A percentile compares a stretch with the other conserved stretches of the same genome.
Conservation (phyloP, 306 rosid species). For the Begonia loranthoides region DNA sequence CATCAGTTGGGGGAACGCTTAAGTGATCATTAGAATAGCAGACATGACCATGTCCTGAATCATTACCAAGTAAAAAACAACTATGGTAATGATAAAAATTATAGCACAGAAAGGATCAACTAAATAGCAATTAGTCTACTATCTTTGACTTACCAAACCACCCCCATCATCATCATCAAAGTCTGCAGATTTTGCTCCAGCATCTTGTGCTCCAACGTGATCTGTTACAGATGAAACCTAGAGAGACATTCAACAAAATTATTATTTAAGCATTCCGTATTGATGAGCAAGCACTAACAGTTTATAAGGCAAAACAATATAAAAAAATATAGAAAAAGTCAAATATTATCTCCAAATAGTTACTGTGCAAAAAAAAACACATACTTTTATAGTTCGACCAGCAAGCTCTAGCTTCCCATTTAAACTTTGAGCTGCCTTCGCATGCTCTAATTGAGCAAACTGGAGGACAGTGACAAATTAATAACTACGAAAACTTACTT, state of each 20-base stretch:
- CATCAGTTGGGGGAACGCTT: no score
- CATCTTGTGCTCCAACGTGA: conserved; percentile 78
- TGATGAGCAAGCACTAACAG: no score
- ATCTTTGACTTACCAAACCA: conserved; percentile 66
- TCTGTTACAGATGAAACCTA: conserved; percentile 95
- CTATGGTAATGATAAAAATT: no score
- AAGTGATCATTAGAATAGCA: no score
- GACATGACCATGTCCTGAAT: no score
- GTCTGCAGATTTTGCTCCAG: conserved; percentile 77
- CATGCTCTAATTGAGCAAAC: conserved; percentile 96
- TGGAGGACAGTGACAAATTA: conserved; percentile 21
- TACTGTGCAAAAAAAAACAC: background rate
- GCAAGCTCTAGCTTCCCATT: conserved; percentile 95
- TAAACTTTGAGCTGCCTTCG: conserved; percentile 94
- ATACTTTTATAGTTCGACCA: conserved; percentile 85
- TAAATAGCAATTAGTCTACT: background rate
- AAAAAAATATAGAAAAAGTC: no score
- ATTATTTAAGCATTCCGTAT: background rate
- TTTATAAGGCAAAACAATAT: no score
- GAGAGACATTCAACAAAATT: conserved; percentile 4
- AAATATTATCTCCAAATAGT: conserved; percentile 1
- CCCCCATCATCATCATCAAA: conserved; percentile 95
- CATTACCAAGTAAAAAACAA: no score
- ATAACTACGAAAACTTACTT: background rate
- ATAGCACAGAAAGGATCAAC: no score